A percentile compares a stretch with the other conserved stretches of the same genome.
These are phyloP conservation scores for Lasiosphaeria hispida DNA, from an alignment of 495 filamentous ascomycete genomes.

Conservation along the genomic window DNA sequence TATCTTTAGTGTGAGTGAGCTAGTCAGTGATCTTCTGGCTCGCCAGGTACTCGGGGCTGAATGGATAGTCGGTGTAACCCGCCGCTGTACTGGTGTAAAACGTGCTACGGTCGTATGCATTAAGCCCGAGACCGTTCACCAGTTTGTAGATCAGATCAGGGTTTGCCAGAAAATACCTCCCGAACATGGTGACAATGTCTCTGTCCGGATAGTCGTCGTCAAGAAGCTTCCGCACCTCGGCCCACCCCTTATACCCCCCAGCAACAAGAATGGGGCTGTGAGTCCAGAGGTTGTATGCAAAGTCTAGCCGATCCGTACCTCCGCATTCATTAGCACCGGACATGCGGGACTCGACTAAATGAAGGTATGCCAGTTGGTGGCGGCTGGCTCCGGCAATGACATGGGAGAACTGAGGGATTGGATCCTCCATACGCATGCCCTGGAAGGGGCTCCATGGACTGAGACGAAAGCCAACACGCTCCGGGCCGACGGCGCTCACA, in stretches of 20 bases:
- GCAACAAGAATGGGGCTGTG: conserved; percentile 53
- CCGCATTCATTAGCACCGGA: conserved; percentile 29
- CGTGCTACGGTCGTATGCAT: conserved; percentile 51
- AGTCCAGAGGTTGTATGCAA: conserved; percentile 45
- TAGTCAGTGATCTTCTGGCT: no score
- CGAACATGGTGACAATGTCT: conserved; percentile 56
- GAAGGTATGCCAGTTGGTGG: conserved; percentile 58
- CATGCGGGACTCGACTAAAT: conserved; percentile 57
- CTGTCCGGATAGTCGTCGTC: conserved; percentile 52
- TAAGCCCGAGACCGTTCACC: conserved; percentile 52
- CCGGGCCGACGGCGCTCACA: conserved; percentile 33
- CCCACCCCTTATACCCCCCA: conserved; percentile 53
- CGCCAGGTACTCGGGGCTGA: conserved; percentile 33
- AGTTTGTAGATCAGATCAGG: conserved; percentile 66
- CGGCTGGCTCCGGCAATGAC: conserved; percentile 46
- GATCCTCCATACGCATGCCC: conserved; percentile 61
- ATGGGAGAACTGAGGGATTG: conserved; percentile 58
- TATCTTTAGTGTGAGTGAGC: no score
- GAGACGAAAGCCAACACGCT: conserved; percentile 43
- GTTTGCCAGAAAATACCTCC: conserved; percentile 63
- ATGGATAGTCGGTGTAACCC: conserved; percentile 64
- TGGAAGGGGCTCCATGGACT: conserved; percentile 53
- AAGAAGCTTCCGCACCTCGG: conserved; percentile 43
- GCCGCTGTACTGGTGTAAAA: conserved; percentile 54
- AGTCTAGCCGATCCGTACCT: conserved; percentile 27